These are phyloP conservation scores for Sphaceloma murrayae DNA, from an alignment of 2,329 filamentous ascomycete species.

Conservation along the genomic window DNA sequence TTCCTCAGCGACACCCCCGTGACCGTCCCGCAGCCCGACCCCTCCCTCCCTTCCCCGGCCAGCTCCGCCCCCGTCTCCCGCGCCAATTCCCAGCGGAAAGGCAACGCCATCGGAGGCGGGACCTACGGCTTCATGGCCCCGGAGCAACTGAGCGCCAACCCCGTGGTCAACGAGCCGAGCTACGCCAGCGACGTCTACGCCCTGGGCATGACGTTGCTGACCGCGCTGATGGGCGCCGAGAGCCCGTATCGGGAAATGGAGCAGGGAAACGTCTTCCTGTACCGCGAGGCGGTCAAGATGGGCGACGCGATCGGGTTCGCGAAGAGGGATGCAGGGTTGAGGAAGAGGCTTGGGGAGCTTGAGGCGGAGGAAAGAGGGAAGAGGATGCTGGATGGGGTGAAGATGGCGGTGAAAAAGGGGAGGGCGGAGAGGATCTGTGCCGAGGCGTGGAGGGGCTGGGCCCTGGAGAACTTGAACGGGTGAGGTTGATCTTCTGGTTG, in stretches of 20 bases:
- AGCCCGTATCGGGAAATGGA: constrained; percentile 33
- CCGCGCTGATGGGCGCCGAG: constrained; percentile 34
- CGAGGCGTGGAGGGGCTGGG: constrained; percentile 26
- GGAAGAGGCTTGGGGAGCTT: constrained; percentile 27
- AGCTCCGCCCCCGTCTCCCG: constrained; percentile 18
- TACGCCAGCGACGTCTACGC: constrained; percentile 36
- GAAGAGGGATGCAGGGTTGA: constrained; percentile 29
- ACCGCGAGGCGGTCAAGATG: constrained; percentile 37
- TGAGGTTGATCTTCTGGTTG: constrained; percentile 20
- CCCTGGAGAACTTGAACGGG: constrained; percentile 16
- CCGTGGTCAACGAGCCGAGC: constrained; percentile 26
- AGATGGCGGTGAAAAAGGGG: constrained; percentile 31
- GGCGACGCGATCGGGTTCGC: constrained; percentile 35
- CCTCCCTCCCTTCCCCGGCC: constrained; percentile 24
- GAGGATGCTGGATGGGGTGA: constrained; percentile 31
- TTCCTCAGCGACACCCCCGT: constrained; percentile 22
- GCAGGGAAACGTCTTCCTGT: constrained; percentile 33
- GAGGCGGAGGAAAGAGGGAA: constrained; percentile 24
- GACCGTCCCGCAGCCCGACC: constrained; percentile 32
- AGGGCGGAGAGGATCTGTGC: constrained; percentile 25
- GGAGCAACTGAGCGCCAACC: constrained; percentile 26
- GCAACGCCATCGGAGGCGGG: constrained; percentile 30
- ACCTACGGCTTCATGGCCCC: constrained; percentile 39
- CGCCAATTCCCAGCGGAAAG: constrained; percentile 9
- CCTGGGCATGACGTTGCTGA: constrained; percentile 37